Evolutionary conservation across 2,329 filamentous ascomycete genomes (phyloP), one percentile per base, ranked within the genome.

Genomic region (Chrysoporthe cubensis): DNA sequence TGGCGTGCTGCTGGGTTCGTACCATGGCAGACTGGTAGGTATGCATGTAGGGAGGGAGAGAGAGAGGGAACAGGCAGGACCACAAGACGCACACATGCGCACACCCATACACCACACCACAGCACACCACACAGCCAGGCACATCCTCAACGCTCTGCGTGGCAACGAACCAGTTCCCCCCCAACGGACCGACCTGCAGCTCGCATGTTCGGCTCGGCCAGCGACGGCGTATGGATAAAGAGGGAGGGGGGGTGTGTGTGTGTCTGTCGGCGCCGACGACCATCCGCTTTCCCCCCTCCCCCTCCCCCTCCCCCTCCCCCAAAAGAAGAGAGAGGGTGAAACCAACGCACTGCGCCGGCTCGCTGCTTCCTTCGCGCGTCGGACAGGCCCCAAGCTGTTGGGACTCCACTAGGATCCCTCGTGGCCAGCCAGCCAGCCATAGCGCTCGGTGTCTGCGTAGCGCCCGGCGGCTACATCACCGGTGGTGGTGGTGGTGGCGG

Each of bases 361-460:
- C 52, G 64, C 46, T 59, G 59, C 66, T 21, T 34, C 52, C 57
- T n/a, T 46, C 52, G 50, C 48, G 44, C 26, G 63, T 66, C 43
- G 50, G 58, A 58, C 66, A 62, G 57, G 50, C 56, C 60, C 66
- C 66, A 68, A 48, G 57, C 66, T 68, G 58, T 50, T 66, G 66
- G 66, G 66, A 63, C 64, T 16, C 8, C 43, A 40, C 54, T 57
- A 61, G 60, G 37, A n/a, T 37, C 16, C 43, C 26, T 62, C 43
- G 18, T 3, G 16, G 54, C 26, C 26, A 26, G 26, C 26, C 26
- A 26, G 34, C 54, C 34, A 13, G 32, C 54, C 32, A 26, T 40
- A 32, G 54, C 2, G 34, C 34, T 57, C 13, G 54, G 54, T 34
- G 11, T 40, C n/a, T 5, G 32, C 26, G 13, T 54, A 54, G 50